Base-by-base conservation (phyloP, 2,329 filamentous ascomycete genomes). In the Rugonectria rugulosa region DNA sequence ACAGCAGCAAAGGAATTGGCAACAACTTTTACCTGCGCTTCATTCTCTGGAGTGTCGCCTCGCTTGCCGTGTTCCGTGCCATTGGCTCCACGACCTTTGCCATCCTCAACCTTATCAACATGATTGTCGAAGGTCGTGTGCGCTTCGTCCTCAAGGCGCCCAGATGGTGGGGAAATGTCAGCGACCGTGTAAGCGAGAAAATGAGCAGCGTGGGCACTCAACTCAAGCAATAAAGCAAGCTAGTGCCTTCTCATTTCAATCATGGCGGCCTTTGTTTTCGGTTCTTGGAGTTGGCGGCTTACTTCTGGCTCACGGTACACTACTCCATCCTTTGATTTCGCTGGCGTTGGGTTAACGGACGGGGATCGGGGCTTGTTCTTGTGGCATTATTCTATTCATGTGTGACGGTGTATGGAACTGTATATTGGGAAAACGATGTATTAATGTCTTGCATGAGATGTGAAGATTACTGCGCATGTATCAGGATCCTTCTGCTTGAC, bases 21-120 rank as follows among this genome's bases (percentile, higher is more conserved):
- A 83, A 88, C 66, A 99, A 99, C 78, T 87, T 90, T 71, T 99
- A 99, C 73, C 83, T 99, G 37, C 89, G 88, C 29, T 95, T 98
- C 75, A 91, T 99, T 70, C 82, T 99, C 19, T 99, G 95, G 95
- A 80, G 85, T 24, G 95, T 99, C 12, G 95, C 95, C 0, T 82
- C 83, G 0, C 77, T 99, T 21, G 95, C 96, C 1, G 78, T 95
- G 6, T 97, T 99, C 81, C 86, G 95, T 61, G 93, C 92, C 1
- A 73, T 97, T 2, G 95, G 95, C 0, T 89, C 84, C 9, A 88
- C 87, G 1, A 85, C 91, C 0, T 99, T 96, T 76, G 88, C 91
- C 3, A 73, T 97, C 56, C 87, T 98, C 68, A 94, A 96, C 70
- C 78, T 88, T 27, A 77, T 99, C 51, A 94, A 96, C 70, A 88